phyloP scores from a whole-genome alignment of 495 filamentous ascomycete genomes.

The Mycothermus thermophilus region DNA sequence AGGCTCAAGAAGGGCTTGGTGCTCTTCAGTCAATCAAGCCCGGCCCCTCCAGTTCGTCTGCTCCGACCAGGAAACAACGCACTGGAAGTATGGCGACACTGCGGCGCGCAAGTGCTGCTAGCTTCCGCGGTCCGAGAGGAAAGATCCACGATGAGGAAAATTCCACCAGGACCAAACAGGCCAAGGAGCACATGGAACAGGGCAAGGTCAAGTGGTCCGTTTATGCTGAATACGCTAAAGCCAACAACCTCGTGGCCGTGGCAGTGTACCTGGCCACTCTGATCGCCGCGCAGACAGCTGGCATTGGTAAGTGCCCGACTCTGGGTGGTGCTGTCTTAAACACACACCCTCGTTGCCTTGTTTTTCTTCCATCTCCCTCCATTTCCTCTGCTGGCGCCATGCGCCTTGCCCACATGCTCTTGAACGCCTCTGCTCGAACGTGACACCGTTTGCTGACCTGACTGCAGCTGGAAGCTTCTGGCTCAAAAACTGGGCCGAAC shows the following conservation, averaged over 20 bases:
- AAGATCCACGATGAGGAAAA: conserved; percentile 77
- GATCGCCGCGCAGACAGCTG: conserved; percentile 63
- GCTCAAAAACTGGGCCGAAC: conserved; percentile 86
- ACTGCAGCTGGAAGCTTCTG: conserved; percentile 71
- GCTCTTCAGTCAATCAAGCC: conserved; percentile 59
- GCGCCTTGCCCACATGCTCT: too few relatives aligned
- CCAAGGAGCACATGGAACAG: conserved; percentile 76
- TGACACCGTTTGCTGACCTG: neutral
- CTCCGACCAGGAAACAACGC: conserved; percentile 34
- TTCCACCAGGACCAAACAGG: conserved; percentile 60
- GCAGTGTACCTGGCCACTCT: conserved; percentile 64
- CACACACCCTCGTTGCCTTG: neutral
- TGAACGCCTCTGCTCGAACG: neutral
- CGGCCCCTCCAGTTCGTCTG: conserved; percentile 24
- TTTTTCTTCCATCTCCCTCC: neutral
- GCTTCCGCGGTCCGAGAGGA: conserved; percentile 71
- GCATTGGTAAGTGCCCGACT: conserved; percentile 41
- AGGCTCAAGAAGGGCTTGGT: conserved; percentile 52
- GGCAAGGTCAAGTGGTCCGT: conserved; percentile 96
- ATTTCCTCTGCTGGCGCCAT: neutral
- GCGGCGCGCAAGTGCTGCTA: conserved; percentile 80
- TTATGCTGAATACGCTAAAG: conserved; percentile 80
- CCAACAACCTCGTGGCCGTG: conserved; percentile 79
- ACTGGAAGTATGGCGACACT: conserved; percentile 61
- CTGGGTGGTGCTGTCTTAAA: neutral